Percentiles rank a stretch among this genome's conserved stretches.
Conservation (phyloP, 176 grass and related monocot species). For the Raddia guianensis region DNA sequence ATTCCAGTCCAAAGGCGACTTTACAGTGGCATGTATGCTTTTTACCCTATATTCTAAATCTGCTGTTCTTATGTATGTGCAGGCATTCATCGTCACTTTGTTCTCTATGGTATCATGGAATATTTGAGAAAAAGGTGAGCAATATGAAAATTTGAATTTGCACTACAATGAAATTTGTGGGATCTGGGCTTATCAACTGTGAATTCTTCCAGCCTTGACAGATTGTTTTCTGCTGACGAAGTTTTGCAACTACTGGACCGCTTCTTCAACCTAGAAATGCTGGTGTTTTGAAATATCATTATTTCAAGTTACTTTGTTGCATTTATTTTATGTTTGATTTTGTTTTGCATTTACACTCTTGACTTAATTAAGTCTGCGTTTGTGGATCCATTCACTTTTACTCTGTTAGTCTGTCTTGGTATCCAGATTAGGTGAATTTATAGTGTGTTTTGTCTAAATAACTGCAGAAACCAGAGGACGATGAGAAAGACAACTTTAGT, state of each 20-base stretch:
- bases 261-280: slow-evolving; percentile 95
- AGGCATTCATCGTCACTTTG: slow-evolving; percentile 93
- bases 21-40: too few relatives aligned
- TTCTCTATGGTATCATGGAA: slow-evolving; percentile 91
- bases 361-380: neutral
- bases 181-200: slow-evolving; percentile 12
- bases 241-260: slow-evolving; percentile 82
- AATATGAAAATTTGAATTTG: neutral
- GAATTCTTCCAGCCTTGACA: slow-evolving; percentile 64
- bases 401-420: neutral
- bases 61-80: slow-evolving; percentile 17
- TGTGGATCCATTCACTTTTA: neutral
- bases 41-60: slow-evolving; percentile 15
- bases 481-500: slow-evolving; percentile 65
- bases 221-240: slow-evolving; percentile 78
- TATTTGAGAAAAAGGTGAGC: slow-evolving; percentile 70
- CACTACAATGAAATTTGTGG: neutral
- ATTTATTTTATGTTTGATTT: neutral
- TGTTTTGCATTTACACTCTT: neutral
- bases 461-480: slow-evolving; percentile 85
- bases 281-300: slow-evolving; percentile 56
- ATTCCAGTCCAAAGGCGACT: too few relatives aligned
- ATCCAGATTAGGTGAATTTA: neutral
- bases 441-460: neutral
- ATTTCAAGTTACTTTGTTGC: neutral